Evolutionary conservation across 106 monocot species (phyloP), one percentile per base, ranked within the genome.

Genomic region (Ottelia alismoides): DNA sequence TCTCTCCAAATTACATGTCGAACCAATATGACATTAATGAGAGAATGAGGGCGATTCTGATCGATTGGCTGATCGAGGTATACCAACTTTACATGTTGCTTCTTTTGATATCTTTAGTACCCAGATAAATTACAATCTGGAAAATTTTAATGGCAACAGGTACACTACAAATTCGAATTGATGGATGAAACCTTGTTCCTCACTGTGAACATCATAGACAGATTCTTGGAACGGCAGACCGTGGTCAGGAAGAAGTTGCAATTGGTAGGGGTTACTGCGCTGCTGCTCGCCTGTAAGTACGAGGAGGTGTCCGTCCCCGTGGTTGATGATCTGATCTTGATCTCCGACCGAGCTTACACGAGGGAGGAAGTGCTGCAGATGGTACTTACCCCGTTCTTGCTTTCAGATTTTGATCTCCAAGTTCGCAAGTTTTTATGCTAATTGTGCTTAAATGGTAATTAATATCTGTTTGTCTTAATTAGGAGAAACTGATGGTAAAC

Each of bases 61-160:
- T 96, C 18, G 89, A 96, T 53, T 96, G 96, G 96, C 68, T 96
- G 19, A 89, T 96, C 19, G 96, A 96, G 85, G 94, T 88, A 73
- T 3, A 35, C 12, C 35, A 3, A 35, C 35, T 6, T 35, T 35
- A 12, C 12, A 12, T 6, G 9, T 6, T 35, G 9, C 35, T 12
- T 12, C 12, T 35, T 12, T 35, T 12, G 35, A 35, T 55, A 29
- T 14, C 27, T 55, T 2, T 27, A 20, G 11, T 20, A 18, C 21
- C n/a, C n/a, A n/a, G n/a, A 11, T 27, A 30, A 55, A 20, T 7
- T 55, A 27, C 1, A 12, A 6, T 25, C 2, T 30, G 20, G 11
- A 31, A 30, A 7, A 0, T 10, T 16, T 18, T 57, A 12, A 43
- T 1, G 25, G 4, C 16, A 19, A 29, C 81, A 94, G 93, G 94